Percentiles rank a stretch among this genome's conserved stretches.
These are phyloP conservation scores for Chrysanthemum seticuspe DNA, from an alignment of 129 eudicot species.

Conservation along the genomic window DNA sequence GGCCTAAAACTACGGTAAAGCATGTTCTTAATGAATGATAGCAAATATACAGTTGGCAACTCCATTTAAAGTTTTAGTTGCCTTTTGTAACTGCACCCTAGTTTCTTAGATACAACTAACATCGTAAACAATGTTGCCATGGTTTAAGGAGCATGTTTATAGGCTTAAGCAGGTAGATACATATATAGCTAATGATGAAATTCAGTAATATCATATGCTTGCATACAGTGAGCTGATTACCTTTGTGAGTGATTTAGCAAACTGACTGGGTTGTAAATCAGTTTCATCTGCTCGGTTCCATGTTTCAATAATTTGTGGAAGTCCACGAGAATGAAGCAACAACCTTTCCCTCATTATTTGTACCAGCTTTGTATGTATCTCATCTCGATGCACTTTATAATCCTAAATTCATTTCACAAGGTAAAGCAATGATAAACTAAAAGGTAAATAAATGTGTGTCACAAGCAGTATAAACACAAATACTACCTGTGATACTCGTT, in stretches of 20 bases:
- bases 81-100: too few species aligned
- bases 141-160: neutral
- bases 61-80: neutral
- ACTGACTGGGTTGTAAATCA: constrained; percentile 86
- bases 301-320: constrained; percentile 88
- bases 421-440: neutral
- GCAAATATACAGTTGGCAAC: neutral
- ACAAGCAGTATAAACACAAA: neutral
- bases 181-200: neutral
- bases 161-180: neutral
- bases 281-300: constrained; percentile 76
- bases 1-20: too few species aligned
- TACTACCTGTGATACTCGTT: constrained; percentile 80
- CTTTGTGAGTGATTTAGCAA: constrained; percentile 88
- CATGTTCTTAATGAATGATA: neutral
- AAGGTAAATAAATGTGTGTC: neutral
- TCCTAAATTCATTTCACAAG: constrained; percentile 51
- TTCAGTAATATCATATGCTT: neutral
- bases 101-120: too few species aligned
- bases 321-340: constrained; percentile 74
- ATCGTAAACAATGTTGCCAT: too few species aligned
- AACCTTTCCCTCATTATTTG: constrained; percentile 97
- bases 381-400: constrained; percentile 87
- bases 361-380: constrained; percentile 90
- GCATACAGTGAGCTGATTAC: constrained; percentile 32